Percentiles rank a stretch among this genome's conserved stretches.
These are phyloP conservation scores for Ascochyta koolunga DNA, from an alignment of 2,329 filamentous ascomycete species.

Conservation along the genomic window DNA sequence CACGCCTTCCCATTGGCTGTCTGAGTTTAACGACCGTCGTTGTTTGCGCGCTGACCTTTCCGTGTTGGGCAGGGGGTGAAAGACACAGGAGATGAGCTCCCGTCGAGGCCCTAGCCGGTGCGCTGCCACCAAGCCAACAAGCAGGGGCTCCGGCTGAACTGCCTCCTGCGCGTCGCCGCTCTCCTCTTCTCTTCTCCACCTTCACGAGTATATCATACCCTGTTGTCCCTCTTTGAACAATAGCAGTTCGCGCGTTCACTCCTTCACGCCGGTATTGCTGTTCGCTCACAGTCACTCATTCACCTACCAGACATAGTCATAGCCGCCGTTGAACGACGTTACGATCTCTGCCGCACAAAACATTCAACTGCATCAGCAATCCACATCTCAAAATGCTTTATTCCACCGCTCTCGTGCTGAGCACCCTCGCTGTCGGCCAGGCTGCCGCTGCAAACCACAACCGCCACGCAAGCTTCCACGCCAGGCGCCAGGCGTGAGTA, in stretches of 20 bases:
- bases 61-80: slow-evolving; percentile 10
- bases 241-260: slow-evolving; percentile 47
- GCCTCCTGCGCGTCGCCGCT: slow-evolving; percentile 32
- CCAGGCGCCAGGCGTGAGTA: slow-evolving; percentile 42
- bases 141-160: slow-evolving; percentile 25
- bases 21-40: slow-evolving; percentile 32
- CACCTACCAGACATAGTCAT: slow-evolving; percentile 14
- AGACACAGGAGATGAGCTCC: slow-evolving; percentile 33
- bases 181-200: slow-evolving; percentile 28
- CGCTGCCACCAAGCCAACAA: slow-evolving; percentile 20
- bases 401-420: slow-evolving; percentile 45
- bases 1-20: slow-evolving; percentile 33
- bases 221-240: slow-evolving; percentile 32
- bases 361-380: slow-evolving; percentile 10
- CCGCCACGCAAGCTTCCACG: slow-evolving; percentile 47
- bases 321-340: slow-evolving; percentile 37
- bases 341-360: slow-evolving; percentile 25
- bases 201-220: slow-evolving; percentile 37
- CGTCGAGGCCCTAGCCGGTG: slow-evolving; percentile 21
- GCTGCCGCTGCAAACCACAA: slow-evolving; percentile 41
- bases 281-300: slow-evolving; percentile 40
- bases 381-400: slow-evolving; percentile 40
- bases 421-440: slow-evolving; percentile 46
- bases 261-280: slow-evolving; percentile 44
- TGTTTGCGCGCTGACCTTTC: slow-evolving; percentile 24